Percentiles rank a stretch among this genome's conserved stretches.
Conservation (phyloP, 495 filamentous ascomycete species). For the Penicillium flavigenum region DNA sequence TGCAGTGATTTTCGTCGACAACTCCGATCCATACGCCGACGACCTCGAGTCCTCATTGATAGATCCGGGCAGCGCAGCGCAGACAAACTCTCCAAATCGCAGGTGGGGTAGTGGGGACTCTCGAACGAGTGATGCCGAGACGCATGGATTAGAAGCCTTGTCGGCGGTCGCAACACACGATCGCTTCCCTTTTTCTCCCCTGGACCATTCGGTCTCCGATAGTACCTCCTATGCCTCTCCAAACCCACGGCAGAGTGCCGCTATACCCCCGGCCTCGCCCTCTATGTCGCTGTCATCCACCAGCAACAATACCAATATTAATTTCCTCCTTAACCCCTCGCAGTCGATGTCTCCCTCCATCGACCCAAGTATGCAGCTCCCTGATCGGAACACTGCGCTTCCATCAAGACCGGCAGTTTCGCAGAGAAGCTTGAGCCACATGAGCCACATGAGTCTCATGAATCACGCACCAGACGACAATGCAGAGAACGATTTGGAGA, state of each 20-base stretch:
- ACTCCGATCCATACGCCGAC: slow-evolving; percentile 61
- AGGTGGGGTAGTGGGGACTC: slow-evolving; percentile 29
- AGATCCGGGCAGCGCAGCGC: slow-evolving; percentile 34
- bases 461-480: slow-evolving; percentile 27
- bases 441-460: slow-evolving; percentile 4
- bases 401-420: slow-evolving; percentile 27
- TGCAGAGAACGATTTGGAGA: slow-evolving; percentile 54
- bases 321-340: slow-evolving; percentile 59
- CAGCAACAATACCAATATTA: slow-evolving; percentile 48
- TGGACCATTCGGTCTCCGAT: slow-evolving; percentile 36
- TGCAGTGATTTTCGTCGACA: slow-evolving; percentile 63
- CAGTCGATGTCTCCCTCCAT: slow-evolving; percentile 48
- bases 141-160: slow-evolving; percentile 55
- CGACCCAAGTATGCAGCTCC: slow-evolving; percentile 43
- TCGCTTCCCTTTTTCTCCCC: slow-evolving; percentile 40
- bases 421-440: slow-evolving; percentile 20
- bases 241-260: slow-evolving; percentile 28
- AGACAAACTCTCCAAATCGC: slow-evolving; percentile 33
- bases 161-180: slow-evolving; percentile 56
- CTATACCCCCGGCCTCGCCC: slow-evolving; percentile 39
- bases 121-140: slow-evolving; percentile 40
- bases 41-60: slow-evolving; percentile 43
- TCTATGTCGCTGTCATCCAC: slow-evolving; percentile 40
- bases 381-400: slow-evolving; percentile 34
- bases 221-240: slow-evolving; percentile 38